phyloP scores from a whole-genome alignment of 345 rosid species.

The Triadica sebifera region DNA sequence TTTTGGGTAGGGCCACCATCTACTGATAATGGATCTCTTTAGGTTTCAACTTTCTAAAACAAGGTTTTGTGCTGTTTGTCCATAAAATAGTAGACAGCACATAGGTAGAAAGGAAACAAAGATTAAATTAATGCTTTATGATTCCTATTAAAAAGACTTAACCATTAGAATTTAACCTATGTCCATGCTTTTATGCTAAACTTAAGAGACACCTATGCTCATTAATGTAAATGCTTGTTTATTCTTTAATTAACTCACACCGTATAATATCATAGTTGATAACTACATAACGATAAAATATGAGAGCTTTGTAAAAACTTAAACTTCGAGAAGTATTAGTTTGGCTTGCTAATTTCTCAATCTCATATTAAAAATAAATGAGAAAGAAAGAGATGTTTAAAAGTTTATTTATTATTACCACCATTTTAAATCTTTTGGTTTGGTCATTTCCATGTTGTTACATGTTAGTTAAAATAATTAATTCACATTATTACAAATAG shows the following conservation, averaged over 20 bases:
- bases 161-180: constrained; percentile 30
- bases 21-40: constrained; percentile 32
- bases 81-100: constrained; percentile 46
- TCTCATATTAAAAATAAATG: too few relatives aligned
- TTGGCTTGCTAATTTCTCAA: too few relatives aligned
- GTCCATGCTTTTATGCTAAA: constrained; percentile 23
- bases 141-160: constrained; percentile 33
- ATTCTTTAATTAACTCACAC: constrained; percentile 18
- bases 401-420: too few relatives aligned
- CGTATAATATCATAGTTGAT: constrained; percentile 2
- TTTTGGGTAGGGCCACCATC: constrained; percentile 35
- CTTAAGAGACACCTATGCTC: constrained; percentile 23
- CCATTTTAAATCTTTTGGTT: too few relatives aligned
- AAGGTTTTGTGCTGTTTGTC: constrained; percentile 57
- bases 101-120: constrained; percentile 16
- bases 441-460: too few relatives aligned
- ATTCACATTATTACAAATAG: too few relatives aligned
- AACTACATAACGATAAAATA: too few relatives aligned
- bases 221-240: too few relatives aligned
- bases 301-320: too few relatives aligned
- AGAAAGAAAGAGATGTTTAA: too few relatives aligned
- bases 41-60: constrained; percentile 53
- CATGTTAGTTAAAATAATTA: too few relatives aligned
- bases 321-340: too few relatives aligned
- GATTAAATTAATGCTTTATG: constrained; percentile 1